These are phyloP conservation scores for Aeschynomene evenia DNA, from an alignment of 306 rosid species.

Conservation along the genomic window DNA sequence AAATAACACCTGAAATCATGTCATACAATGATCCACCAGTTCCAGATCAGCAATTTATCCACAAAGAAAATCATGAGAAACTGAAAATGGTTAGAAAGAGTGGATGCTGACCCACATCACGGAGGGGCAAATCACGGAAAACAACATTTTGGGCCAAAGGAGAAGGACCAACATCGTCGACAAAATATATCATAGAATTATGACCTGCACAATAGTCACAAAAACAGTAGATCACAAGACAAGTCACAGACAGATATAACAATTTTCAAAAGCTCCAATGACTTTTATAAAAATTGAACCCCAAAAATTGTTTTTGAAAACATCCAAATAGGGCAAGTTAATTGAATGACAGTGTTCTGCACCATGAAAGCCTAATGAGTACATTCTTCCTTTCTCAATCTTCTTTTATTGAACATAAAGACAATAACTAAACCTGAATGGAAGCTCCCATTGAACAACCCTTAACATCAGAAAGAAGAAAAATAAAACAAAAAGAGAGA, in stretches of 20 bases:
- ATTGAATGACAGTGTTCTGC: background rate
- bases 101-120: conserved; percentile 99
- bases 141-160: conserved; percentile 91
- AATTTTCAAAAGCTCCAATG: conserved; percentile 10
- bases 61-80: conserved; percentile 21
- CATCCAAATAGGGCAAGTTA: background rate
- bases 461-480: conserved; percentile 3
- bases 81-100: conserved; percentile 43
- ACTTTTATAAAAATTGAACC: background rate
- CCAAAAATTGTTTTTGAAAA: background rate
- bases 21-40: conserved; percentile 37
- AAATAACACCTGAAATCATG: conserved; percentile 77
- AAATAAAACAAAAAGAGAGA: conserved; percentile 8
- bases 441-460: conserved; percentile 4
- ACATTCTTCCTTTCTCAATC: background rate
- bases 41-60: conserved; percentile 40
- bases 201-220: conserved; percentile 67
- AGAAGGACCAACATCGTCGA: conserved; percentile 90
- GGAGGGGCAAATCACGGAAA: conserved; percentile 91
- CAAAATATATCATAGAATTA: conserved; percentile 91
- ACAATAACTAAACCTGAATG: conserved; percentile 16
- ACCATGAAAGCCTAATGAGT: background rate
- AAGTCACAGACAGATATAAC: conserved; percentile 12
- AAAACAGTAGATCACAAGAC: conserved; percentile 24
- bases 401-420: conserved; percentile 17